Base-by-base conservation (phyloP, 1,284 basidiomycete species). In the Trichosporon sp. region DNA sequence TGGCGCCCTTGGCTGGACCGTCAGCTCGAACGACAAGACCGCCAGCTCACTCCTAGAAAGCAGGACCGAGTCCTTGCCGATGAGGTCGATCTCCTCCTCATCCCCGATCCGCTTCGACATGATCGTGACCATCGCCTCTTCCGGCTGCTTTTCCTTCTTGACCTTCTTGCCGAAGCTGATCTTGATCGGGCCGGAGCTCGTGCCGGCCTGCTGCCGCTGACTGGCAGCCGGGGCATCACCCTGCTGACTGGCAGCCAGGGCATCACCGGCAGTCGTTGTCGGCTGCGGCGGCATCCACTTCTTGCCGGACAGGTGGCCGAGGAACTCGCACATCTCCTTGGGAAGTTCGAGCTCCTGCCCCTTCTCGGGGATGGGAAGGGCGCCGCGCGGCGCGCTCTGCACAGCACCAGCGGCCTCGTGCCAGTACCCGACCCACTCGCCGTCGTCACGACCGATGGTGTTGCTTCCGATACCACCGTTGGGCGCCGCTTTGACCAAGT, bases 71-170 rank as follows among this genome's bases (percentile, higher is more conserved):
- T 84, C 82, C 67, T 86, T 86, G 0, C 83, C 84, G 1, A 89
- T 86, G 16, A 76, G 71, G 48, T 81, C 80, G 74, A 93, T 91
- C 76, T 93, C 89, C 78, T 93, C 94, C 76, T 92, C 91, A 54
- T 75, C 76, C 7, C 71, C 76, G 14, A 84, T 69, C 4, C 80
- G 70, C 70, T 75, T 78, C n/a, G 59, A 69, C 31, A 56, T 71
- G 35, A 82, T 75, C 2, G 78, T 76, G 4, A 83, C 74, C 67
- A 84, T 79, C 2, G 70, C 78, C 19, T 78, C 75, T 51, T 78
- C 75, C n/a, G 66, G 65, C 26, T 26, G 26, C 70, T 80, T 78
- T 67, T 76, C 78, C 72, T 75, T 78, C 46, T 68, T 69, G 1
- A 56, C 67, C 32, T 63, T 63, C 59, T 63, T 63, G 31, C 59